These are phyloP conservation scores for Sporisorium sorghi DNA, from an alignment of 1,284 basidiomycete species.

Conservation along the genomic window DNA sequence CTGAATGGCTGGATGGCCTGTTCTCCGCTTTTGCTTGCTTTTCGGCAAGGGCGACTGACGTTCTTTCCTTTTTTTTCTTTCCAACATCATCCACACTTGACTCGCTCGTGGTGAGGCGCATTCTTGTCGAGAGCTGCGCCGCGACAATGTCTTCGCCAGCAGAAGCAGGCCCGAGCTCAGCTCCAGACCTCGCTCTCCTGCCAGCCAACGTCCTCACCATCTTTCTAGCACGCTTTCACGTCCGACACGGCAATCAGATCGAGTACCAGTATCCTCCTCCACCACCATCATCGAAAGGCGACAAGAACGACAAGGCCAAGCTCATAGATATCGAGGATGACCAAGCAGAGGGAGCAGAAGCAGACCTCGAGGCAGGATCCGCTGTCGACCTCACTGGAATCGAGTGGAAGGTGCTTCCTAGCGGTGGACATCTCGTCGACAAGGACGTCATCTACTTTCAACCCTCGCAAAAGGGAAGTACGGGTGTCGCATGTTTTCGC, in stretches of 20 bases:
- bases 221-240: slow-evolving; percentile 57
- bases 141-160: slow-evolving; percentile 9
- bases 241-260: slow-evolving; percentile 57
- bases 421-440: slow-evolving; percentile 54
- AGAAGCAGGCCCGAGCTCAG: slow-evolving; percentile 34
- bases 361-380: background rate
- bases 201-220: slow-evolving; percentile 52
- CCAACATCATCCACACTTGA: background rate
- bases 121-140: background rate
- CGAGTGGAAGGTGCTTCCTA: slow-evolving; percentile 63
- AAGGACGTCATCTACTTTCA: slow-evolving; percentile 55
- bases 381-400: slow-evolving; percentile 36
- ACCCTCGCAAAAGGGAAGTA: slow-evolving; percentile 17
- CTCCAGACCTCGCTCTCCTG: slow-evolving; percentile 23
- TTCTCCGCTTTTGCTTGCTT: background rate
- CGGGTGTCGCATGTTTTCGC: slow-evolving; percentile 54
- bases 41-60: background rate
- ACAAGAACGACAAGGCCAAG: slow-evolving; percentile 1
- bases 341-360: background rate
- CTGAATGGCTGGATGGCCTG: background rate
- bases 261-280: slow-evolving; percentile 51
- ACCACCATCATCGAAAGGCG: background rate
- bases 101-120: background rate
- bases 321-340: slow-evolving; percentile 33
- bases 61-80: background rate